phyloP scores from a whole-genome alignment of 2,329 filamentous ascomycete genomes.

The Pseudocercospora ulei region DNA sequence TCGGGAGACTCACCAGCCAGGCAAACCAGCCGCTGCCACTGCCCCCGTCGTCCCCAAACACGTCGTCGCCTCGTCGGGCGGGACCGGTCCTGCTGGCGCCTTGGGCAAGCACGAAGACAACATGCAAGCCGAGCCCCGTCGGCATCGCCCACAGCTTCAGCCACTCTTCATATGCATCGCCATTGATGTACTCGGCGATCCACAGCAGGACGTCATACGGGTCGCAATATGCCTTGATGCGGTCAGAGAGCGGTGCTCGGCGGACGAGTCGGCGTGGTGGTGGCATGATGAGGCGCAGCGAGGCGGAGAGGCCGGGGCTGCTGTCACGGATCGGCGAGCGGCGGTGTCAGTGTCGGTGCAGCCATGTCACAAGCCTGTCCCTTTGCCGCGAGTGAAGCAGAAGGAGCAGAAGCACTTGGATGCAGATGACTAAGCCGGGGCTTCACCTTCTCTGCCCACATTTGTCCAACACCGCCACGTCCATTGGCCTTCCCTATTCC shows the following conservation, averaged over 20 bases:
- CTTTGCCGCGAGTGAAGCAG: too few relatives aligned
- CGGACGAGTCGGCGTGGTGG: conserved; percentile 80
- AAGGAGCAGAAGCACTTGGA: too few relatives aligned
- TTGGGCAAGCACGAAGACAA: conserved; percentile 69
- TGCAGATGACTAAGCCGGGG: too few relatives aligned
- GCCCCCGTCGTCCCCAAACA: conserved; percentile 54
- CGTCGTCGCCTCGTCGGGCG: conserved; percentile 52
- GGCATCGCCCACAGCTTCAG: conserved; percentile 63
- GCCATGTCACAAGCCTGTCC: too few relatives aligned
- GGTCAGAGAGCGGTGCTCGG: conserved; percentile 66
- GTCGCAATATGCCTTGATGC: conserved; percentile 70
- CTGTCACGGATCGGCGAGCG: not conserved
- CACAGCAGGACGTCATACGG: conserved; percentile 83
- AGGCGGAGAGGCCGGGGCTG: too few relatives aligned
- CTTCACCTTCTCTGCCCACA: too few relatives aligned
- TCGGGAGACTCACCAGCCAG: conserved; percentile 48
- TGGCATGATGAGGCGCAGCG: conserved; percentile 47
- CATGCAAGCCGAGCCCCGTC: conserved; percentile 65
- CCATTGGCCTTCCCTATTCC: too few relatives aligned
- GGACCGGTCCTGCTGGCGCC: conserved; percentile 46
- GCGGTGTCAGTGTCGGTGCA: too few relatives aligned
- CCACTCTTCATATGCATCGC: conserved; percentile 76
- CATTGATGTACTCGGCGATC: conserved; percentile 86
- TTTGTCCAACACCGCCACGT: too few relatives aligned
- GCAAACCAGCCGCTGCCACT: conserved; percentile 55